Percentiles rank a stretch among this genome's conserved stretches.
phyloP scores from a whole-genome alignment of 2,329 filamentous ascomycete genomes.

The Grosmannia serpens region DNA sequence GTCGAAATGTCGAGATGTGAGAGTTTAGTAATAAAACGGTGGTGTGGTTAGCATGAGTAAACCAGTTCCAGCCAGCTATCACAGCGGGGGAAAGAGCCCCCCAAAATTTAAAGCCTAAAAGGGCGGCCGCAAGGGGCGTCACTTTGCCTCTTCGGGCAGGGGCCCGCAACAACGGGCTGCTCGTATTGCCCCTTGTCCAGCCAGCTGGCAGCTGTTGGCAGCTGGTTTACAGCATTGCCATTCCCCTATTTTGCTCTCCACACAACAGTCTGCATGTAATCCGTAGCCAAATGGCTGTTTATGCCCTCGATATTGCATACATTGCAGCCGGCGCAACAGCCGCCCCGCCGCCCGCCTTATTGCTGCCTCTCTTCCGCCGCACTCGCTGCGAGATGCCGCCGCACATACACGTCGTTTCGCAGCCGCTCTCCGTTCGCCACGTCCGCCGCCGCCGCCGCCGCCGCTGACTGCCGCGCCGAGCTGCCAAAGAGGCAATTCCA shows the following conservation, averaged over 20 bases:
- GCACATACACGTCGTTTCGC: conserved; percentile 8
- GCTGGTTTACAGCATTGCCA: not conserved
- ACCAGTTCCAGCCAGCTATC: not conserved
- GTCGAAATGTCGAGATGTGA: not conserved
- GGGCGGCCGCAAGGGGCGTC: not conserved
- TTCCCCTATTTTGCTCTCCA: too few species aligned
- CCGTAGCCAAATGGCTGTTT: too few species aligned
- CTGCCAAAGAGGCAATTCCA: conserved; percentile 82
- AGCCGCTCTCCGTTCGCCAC: conserved; percentile 1
- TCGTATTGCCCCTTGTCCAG: not conserved
- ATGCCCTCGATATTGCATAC: too few species aligned
- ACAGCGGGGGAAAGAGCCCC: not conserved
- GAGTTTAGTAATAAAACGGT: not conserved
- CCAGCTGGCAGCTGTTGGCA: not conserved
- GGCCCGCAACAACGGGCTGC: not conserved
- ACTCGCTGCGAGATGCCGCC: conserved; percentile 31
- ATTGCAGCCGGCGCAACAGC: not conserved
- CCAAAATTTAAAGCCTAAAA: not conserved
- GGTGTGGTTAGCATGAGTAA: not conserved
- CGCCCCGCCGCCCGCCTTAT: not conserved
- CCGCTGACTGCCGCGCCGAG: conserved; percentile 20
- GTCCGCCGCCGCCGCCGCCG: not conserved
- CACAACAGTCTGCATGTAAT: too few species aligned
- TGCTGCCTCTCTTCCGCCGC: conserved; percentile 28
- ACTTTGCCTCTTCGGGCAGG: not conserved